These are phyloP conservation scores for Xylaria curta DNA, from an alignment of 495 filamentous ascomycete species.

Conservation along the genomic window DNA sequence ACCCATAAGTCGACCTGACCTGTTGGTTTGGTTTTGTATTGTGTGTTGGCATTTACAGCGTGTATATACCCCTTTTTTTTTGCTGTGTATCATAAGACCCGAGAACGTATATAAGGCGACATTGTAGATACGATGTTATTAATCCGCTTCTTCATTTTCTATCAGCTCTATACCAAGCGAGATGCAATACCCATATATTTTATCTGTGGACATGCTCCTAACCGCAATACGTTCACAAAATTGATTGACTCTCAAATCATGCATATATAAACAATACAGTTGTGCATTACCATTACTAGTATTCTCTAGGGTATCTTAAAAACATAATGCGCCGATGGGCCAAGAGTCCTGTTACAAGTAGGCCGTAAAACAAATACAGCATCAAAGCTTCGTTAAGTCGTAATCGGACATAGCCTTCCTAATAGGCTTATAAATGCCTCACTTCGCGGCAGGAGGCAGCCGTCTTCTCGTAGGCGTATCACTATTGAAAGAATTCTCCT, in stretches of 20 bases:
- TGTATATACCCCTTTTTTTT: slow-evolving; percentile 3
- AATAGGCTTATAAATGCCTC: not conserved
- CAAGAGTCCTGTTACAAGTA: not conserved
- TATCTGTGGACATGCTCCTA: not conserved
- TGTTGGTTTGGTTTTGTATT: not conserved
- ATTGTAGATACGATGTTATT: not conserved
- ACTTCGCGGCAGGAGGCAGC: not conserved
- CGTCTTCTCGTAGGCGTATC: slow-evolving; percentile 20
- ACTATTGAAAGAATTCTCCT: slow-evolving; percentile 16
- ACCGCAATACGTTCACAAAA: not conserved
- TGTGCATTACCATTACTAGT: not conserved
- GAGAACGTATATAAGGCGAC: not conserved
- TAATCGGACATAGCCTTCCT: not conserved
- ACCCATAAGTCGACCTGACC: slow-evolving; percentile 34
- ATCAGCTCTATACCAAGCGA: not conserved
- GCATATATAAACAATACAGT: too few species aligned
- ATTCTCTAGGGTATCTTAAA: slow-evolving; percentile 23
- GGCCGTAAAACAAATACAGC: not conserved
- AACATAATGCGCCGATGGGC: not conserved
- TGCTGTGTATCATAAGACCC: not conserved
- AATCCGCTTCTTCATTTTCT: not conserved
- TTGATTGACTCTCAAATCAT: not conserved
- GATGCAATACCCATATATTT: not conserved
- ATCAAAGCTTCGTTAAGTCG: slow-evolving; percentile 10
- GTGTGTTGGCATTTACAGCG: slow-evolving; percentile 12